Evolutionary conservation across 768 basidiomycete species (phyloP).

Genomic region (Leucogyrophana mollusca): DNA sequence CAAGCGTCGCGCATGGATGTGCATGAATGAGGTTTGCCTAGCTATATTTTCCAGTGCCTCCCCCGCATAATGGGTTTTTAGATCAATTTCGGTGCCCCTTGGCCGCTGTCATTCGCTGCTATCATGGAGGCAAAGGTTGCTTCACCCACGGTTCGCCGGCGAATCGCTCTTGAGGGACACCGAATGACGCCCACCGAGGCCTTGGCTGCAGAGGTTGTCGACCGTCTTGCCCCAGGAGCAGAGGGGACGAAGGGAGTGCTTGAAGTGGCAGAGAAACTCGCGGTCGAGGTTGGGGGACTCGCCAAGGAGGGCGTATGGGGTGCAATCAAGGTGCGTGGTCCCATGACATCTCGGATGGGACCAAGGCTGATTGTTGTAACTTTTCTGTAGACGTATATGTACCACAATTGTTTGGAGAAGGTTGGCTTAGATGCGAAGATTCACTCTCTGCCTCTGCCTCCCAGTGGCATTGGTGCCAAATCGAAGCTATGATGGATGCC

Average conservation of each 20-base stretch:
- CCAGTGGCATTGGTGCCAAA: slow-evolving; percentile 9
- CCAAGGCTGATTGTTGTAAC: slow-evolving; percentile 1
- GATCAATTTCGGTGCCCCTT: slow-evolving; percentile 81
- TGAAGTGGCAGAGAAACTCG: slow-evolving; percentile 63
- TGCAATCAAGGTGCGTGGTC: slow-evolving; percentile 56
- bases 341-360: not conserved
- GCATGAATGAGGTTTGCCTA: slow-evolving; percentile 82
- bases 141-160: slow-evolving; percentile 56
- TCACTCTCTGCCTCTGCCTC: slow-evolving; percentile 6
- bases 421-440: slow-evolving; percentile 25
- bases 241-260: slow-evolving; percentile 57
- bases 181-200: slow-evolving; percentile 77
- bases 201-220: slow-evolving; percentile 62
- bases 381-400: slow-evolving; percentile 47
- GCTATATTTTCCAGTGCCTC: not conserved
- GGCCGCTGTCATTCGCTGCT: slow-evolving; percentile 70
- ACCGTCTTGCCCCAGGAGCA: slow-evolving; percentile 51
- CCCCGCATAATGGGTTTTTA: slow-evolving; percentile 27
- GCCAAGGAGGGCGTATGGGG: slow-evolving; percentile 70
- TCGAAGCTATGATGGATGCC: slow-evolving; percentile 9
- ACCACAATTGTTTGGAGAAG: slow-evolving; percentile 49
- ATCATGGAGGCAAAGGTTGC: slow-evolving; percentile 66
- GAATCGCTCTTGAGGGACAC: slow-evolving; percentile 78
- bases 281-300: slow-evolving; percentile 46
- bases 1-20: slow-evolving; percentile 77